These are phyloP conservation scores for Syzygium malaccense DNA, from an alignment of 441 rosid species.

Conservation along the genomic window DNA sequence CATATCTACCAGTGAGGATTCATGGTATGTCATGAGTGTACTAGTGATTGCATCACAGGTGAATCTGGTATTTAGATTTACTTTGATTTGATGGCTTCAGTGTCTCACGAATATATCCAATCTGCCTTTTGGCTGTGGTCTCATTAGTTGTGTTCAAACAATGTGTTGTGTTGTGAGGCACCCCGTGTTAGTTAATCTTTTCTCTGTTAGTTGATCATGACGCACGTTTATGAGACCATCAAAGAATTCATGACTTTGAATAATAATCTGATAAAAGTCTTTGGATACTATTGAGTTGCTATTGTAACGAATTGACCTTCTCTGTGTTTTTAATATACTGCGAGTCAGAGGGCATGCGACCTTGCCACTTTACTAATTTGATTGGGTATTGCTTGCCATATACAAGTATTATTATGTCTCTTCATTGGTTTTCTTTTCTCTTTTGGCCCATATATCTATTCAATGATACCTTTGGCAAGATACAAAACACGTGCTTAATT, in stretches of 20 bases:
- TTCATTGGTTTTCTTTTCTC: not conserved
- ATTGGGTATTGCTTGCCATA: not conserved
- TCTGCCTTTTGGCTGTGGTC: not conserved
- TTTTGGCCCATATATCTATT: not conserved
- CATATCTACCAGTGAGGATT: not conserved
- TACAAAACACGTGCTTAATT: not conserved
- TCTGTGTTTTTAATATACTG: not conserved
- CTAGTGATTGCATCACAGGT: not conserved
- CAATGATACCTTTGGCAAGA: not conserved
- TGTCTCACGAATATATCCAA: not conserved
- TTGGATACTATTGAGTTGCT: not conserved
- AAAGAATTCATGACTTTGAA: not conserved
- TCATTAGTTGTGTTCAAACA: not conserved
- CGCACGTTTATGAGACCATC: not conserved
- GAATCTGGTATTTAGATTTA: not conserved
- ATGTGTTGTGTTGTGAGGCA: not conserved
- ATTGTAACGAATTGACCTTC: not conserved
- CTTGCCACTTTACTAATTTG: not conserved
- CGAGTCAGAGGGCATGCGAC: not conserved
- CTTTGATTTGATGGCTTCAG: not conserved
- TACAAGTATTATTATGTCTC: not conserved
- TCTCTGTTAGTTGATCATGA: not conserved
- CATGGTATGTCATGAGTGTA: not conserved
- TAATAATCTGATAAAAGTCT: not conserved
- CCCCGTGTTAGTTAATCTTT: not conserved